Percentiles rank a stretch among this genome's conserved stretches.
phyloP scores from a whole-genome alignment of 164 flowering plant genomes.

The Vitis riparia region DNA sequence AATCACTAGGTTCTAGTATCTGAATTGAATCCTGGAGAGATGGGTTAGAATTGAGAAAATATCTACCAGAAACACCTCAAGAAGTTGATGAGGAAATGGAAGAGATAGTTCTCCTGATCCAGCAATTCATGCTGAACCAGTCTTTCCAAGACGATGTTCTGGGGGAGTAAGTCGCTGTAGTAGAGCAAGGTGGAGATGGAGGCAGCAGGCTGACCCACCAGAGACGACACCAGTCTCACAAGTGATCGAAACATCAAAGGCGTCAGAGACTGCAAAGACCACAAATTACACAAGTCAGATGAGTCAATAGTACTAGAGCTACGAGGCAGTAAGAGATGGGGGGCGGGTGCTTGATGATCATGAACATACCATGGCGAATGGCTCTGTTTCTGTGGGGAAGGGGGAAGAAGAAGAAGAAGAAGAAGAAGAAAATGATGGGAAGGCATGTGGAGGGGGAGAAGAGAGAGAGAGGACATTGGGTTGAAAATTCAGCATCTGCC shows the following conservation, averaged over 20 bases:
- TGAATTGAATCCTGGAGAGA: no score
- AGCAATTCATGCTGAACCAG: constrained; percentile 49
- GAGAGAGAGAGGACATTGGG: constrained; percentile 8
- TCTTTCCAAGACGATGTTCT: constrained; percentile 33
- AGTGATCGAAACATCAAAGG: constrained; percentile 55
- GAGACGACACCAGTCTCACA: constrained; percentile 35
- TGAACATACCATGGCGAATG: constrained; percentile 25
- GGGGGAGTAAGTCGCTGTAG: constrained; percentile 62
- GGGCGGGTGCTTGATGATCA: not conserved
- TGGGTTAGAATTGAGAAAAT: no score
- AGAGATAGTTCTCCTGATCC: constrained; percentile 41
- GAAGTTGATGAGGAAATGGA: constrained; percentile 52
- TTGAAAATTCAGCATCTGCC: constrained; percentile 4
- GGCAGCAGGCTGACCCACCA: constrained; percentile 38
- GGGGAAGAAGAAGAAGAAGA: not conserved
- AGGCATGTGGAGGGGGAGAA: not conserved
- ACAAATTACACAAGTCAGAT: not conserved
- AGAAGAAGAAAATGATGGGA: not conserved
- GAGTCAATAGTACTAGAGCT: no score
- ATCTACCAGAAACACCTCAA: constrained; percentile 62
- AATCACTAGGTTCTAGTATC: no score
- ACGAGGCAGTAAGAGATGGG: not conserved
- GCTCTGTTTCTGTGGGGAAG: not conserved
- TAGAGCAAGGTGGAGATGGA: constrained; percentile 54
- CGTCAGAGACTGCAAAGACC: constrained; percentile 36